Evolutionary conservation across 768 basidiomycete genomes (phyloP).

Genomic region (Mrakia blollopis): DNA sequence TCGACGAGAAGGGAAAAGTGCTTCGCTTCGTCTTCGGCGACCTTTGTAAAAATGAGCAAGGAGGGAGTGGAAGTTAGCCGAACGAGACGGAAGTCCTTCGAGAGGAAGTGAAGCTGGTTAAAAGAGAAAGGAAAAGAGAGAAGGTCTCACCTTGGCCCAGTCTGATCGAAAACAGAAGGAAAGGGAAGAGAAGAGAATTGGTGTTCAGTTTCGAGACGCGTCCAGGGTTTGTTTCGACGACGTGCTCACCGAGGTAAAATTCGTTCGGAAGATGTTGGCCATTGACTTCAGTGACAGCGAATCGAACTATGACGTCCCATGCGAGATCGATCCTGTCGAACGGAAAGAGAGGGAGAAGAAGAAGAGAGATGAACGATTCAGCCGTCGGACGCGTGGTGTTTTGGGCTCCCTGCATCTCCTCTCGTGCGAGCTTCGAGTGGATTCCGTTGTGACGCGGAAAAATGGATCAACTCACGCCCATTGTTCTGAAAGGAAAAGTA

Average conservation of each 20-base stretch:
- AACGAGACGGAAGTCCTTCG: too few relatives aligned
- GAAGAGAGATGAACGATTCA: neutral
- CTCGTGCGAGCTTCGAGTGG: too few relatives aligned
- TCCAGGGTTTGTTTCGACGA: too few relatives aligned
- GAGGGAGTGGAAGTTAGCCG: too few relatives aligned
- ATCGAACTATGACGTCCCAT: constrained; percentile 81
- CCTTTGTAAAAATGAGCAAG: too few relatives aligned
- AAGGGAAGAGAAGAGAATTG: too few relatives aligned
- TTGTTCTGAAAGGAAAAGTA: constrained; percentile 51
- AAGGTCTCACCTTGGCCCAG: constrained; percentile 63
- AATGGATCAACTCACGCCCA: constrained; percentile 64
- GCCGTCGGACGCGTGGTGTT: too few relatives aligned
- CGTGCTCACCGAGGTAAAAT: constrained; percentile 57
- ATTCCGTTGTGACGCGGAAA: too few relatives aligned
- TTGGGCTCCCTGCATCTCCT: too few relatives aligned
- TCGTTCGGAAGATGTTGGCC: constrained; percentile 58
- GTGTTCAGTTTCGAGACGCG: too few relatives aligned
- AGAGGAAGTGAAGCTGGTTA: neutral
- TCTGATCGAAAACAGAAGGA: constrained; percentile 39
- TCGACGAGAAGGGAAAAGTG: constrained; percentile 68
- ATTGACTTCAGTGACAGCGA: constrained; percentile 51
- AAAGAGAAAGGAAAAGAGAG: neutral
- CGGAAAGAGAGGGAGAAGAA: too few relatives aligned
- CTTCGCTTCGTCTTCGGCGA: constrained; percentile 72
- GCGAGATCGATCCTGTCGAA: constrained; percentile 58